phyloP scores from a whole-genome alignment of 2,329 filamentous ascomycete genomes.

The Paecilomyces dactylethromorphus region DNA sequence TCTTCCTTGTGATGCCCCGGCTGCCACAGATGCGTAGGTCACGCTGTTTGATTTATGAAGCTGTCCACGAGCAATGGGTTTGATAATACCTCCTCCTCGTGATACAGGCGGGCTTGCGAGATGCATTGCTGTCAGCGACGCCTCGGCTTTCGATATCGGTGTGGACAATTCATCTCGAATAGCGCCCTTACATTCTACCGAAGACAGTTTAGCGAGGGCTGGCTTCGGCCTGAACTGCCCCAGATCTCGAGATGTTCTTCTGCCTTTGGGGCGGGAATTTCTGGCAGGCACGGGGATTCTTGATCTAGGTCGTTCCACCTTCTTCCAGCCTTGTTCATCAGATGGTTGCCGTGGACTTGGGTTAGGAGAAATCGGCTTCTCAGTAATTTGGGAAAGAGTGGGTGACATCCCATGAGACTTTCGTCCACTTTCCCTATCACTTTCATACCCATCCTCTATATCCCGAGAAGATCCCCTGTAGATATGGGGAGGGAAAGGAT shows the following conservation, averaged over 20 bases:
- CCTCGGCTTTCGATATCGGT: slow-evolving; percentile 30
- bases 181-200: slow-evolving; percentile 21
- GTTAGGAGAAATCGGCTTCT: slow-evolving; percentile 17
- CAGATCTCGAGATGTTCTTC: slow-evolving; percentile 9
- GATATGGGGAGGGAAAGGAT: slow-evolving; percentile 27
- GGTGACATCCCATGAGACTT: slow-evolving; percentile 18
- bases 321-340: slow-evolving; percentile 24
- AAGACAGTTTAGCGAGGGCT: slow-evolving; percentile 17
- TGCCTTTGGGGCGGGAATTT: slow-evolving; percentile 2
- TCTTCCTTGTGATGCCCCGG: slow-evolving; percentile 14
- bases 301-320: slow-evolving; percentile 15
- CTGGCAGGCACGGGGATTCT: background rate
- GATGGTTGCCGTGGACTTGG: slow-evolving; percentile 14
- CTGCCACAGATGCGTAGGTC: slow-evolving; percentile 28
- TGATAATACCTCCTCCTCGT: slow-evolving; percentile 10
- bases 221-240: slow-evolving; percentile 17
- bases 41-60: slow-evolving; percentile 20
- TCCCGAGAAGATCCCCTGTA: slow-evolving; percentile 20
- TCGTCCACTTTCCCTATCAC: slow-evolving; percentile 23
- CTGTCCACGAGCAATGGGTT: slow-evolving; percentile 2
- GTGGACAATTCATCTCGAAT: slow-evolving; percentile 11
- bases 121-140: slow-evolving; percentile 32
- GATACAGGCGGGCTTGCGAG: slow-evolving; percentile 25
- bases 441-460: slow-evolving; percentile 27
- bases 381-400: slow-evolving; percentile 22